Base-by-base conservation (phyloP, 2,329 filamentous ascomycete species). In the Orbilia oligospora region DNA sequence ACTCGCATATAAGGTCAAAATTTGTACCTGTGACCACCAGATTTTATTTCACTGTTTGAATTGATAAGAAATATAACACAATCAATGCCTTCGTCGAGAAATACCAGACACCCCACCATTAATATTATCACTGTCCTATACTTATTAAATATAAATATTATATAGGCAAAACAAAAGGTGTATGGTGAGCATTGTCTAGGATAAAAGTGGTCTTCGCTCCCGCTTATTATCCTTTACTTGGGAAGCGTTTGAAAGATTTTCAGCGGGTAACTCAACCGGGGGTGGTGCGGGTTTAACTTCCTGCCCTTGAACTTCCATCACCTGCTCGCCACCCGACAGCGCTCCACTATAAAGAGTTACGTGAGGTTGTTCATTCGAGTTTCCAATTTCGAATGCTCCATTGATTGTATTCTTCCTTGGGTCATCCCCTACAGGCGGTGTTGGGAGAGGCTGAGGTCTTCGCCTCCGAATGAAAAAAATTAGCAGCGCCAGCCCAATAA, bases 241-340 rank as follows among this genome's bases (percentile, higher is more conserved):
- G 10, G 33, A 12, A 12, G 5, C 33, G 2, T 20, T 61, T n/a
- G n/a, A 6, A 44, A 63, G 8, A 63, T 67, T 44, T 8, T 63
- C 71, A 44, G 63, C 71, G 1, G 71, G 71, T 18, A 75, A 46
- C 51, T 75, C 71, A 22, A 64, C 51, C 2, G 63, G 71, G 9
- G 64, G 63, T 41, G 63, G 3, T 30, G 6, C 27, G 6, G 27
- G 63, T 20, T 75, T 75, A 2, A 46, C 33, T 10, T 68, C 71
- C 48, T 41, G 38, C 10, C 9, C 38, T 5, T 18, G 63, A 1
- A 38, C 53, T 36, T 68, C 71, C n/a, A 53, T 63, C 10, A 46
- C 44, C 5, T 24, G 51, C 9, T 18, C n/a, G 0, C 24, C 14
- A 14, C 10, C 9, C 33, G 38, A 20, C 0, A 48, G n/a, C 20